Conservation (phyloP, 2,329 filamentous ascomycete genomes). For the Verticillium nubilum region DNA sequence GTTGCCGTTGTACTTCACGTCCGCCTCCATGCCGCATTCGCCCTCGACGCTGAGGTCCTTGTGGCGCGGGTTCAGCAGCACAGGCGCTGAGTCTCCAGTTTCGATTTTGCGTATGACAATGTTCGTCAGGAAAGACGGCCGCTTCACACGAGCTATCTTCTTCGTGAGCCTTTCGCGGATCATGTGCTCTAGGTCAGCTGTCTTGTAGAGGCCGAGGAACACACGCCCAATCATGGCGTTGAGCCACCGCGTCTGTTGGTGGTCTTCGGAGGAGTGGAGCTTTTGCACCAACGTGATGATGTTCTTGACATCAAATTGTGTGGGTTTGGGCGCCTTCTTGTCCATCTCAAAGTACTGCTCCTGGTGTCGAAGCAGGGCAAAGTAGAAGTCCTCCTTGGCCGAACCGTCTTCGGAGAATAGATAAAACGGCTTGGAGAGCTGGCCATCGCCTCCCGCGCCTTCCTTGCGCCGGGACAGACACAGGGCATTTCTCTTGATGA, state of each 20-base stretch:
- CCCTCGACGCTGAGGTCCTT: slow-evolving; percentile 89
- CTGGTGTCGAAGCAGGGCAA: slow-evolving; percentile 81
- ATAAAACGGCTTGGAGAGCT: slow-evolving; percentile 76
- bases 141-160: slow-evolving; percentile 91
- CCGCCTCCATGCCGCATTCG: slow-evolving; percentile 80
- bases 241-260: slow-evolving; percentile 85
- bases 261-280: slow-evolving; percentile 86
- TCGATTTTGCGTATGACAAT: slow-evolving; percentile 79
- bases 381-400: slow-evolving; percentile 98
- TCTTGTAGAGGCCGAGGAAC: slow-evolving; percentile 85
- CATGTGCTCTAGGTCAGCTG: slow-evolving; percentile 70
- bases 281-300: slow-evolving; percentile 87
- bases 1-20: slow-evolving; percentile 83
- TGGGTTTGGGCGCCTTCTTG: slow-evolving; percentile 59
- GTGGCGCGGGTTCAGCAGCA: slow-evolving; percentile 81
- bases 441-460: slow-evolving; percentile 47
- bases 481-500: slow-evolving; percentile 90
- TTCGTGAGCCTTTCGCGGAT: slow-evolving; percentile 86
- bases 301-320: slow-evolving; percentile 76
- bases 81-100: slow-evolving; percentile 80
- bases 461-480: slow-evolving; percentile 64
- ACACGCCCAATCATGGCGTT: slow-evolving; percentile 86
- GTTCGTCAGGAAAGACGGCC: slow-evolving; percentile 81
- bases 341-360: slow-evolving; percentile 57
- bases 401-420: slow-evolving; percentile 94